Percentiles rank a stretch among this genome's conserved stretches.
phyloP scores from a whole-genome alignment of 768 basidiomycete species.

The Rhodosporidiobolus sp. region DNA sequence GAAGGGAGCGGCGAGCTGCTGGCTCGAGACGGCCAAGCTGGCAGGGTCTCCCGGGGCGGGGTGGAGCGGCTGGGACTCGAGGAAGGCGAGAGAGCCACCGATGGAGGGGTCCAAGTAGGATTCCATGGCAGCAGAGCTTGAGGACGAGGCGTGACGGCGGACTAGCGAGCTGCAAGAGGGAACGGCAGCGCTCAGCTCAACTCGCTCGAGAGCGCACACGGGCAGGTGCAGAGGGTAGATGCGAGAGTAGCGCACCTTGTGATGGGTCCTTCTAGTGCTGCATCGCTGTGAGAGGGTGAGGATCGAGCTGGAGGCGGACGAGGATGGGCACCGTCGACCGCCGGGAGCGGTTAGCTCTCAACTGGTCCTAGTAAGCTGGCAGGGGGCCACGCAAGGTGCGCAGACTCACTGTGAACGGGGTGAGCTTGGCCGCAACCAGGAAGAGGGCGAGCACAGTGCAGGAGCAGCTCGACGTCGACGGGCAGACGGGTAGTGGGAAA shows the following conservation, averaged over 20 bases:
- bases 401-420: too few species aligned
- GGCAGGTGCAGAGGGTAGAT: too few species aligned
- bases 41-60: not conserved
- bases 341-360: not conserved
- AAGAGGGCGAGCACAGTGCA: too few species aligned
- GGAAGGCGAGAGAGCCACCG: conserved; percentile 17
- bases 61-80: conserved; percentile 15
- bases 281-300: not conserved
- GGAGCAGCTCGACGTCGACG: too few species aligned
- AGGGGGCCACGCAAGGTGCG: too few species aligned
- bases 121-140: conserved; percentile 9
- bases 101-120: conserved; percentile 25
- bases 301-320: not conserved
- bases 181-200: too few species aligned
- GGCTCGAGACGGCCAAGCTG: not conserved
- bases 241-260: not conserved
- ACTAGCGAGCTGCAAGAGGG: too few species aligned
- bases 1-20: not conserved
- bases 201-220: too few species aligned
- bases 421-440: too few species aligned
- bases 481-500: too few species aligned
- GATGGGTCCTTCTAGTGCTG: conserved; percentile 1
- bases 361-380: too few species aligned
- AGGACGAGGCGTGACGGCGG: not conserved
- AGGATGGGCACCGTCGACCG: too few species aligned